A percentile compares a stretch with the other conserved stretches of the same genome.
Evolutionary conservation across 179 eudicot genomes (phyloP).

Genomic region (Gypsophila paniculata): DNA sequence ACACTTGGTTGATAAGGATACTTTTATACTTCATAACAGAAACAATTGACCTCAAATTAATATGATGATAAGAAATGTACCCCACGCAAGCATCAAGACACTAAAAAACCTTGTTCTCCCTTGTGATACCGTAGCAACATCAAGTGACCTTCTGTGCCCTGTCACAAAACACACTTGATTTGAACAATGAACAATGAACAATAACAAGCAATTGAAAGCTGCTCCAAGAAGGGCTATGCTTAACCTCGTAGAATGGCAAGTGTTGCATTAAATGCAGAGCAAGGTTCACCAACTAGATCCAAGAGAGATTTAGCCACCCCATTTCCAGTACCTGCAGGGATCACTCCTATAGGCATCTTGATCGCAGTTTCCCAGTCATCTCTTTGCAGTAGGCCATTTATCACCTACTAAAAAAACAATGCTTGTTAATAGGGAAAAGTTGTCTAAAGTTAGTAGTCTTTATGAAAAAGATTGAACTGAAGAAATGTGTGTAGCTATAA

Average conservation of each 20-base stretch:
- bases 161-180: constrained; percentile 20
- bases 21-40: neutral
- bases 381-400: constrained; percentile 85
- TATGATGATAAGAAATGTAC: constrained; percentile 34
- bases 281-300: constrained; percentile 81
- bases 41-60: neutral
- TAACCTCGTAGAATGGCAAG: constrained; percentile 79
- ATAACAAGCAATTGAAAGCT: neutral
- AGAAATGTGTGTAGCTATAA: neutral
- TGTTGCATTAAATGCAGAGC: constrained; percentile 61
- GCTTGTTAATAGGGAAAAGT: constrained; percentile 21
- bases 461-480: neutral
- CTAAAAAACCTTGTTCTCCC: constrained; percentile 70
- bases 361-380: constrained; percentile 82
- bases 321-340: constrained; percentile 97
- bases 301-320: constrained; percentile 92
- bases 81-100: constrained; percentile 98
- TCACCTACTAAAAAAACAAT: constrained; percentile 68
- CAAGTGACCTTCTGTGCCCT: constrained; percentile 77
- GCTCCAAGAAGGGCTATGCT: neutral
- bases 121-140: constrained; percentile 76
- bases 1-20: neutral
- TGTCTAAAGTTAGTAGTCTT: neutral
- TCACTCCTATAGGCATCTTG: constrained; percentile 75
- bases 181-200: constrained; percentile 10